Percentiles rank a stretch among this genome's conserved stretches.
Conservation (phyloP, 1,284 basidiomycete species). For the Schizophyllum commune region DNA sequence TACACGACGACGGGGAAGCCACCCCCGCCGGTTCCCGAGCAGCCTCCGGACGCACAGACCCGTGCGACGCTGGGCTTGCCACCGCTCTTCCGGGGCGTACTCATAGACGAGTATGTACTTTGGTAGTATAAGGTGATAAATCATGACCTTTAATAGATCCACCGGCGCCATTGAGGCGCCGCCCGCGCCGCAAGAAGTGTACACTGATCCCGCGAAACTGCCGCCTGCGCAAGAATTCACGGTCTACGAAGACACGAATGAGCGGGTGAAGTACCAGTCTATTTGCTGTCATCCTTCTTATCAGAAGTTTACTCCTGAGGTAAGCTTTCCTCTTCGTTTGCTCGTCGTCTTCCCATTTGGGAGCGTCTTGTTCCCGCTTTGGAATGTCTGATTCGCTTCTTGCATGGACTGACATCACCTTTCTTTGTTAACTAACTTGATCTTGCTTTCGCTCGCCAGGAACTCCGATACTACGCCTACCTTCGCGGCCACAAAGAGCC, state of each 20-base stretch:
- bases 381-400: too few relatives aligned
- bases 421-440: too few relatives aligned
- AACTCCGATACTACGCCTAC: slow-evolving; percentile 12
- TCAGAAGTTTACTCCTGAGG: neutral
- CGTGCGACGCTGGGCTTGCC: slow-evolving; percentile 10
- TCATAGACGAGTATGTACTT: neutral
- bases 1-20: slow-evolving; percentile 10
- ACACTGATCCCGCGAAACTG: slow-evolving; percentile 6
- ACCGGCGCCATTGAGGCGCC: neutral
- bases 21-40: slow-evolving; percentile 4
- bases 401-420: too few relatives aligned
- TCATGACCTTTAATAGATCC: too few relatives aligned
- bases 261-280: neutral
- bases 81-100: slow-evolving; percentile 6
- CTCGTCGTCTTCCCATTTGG: neutral
- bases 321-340: neutral
- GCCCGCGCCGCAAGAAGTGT: slow-evolving; percentile 1
- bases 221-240: slow-evolving; percentile 7
- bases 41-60: slow-evolving; percentile 5
- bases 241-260: neutral
- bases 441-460: slow-evolving; percentile 2
- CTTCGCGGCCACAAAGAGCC: slow-evolving; percentile 6
- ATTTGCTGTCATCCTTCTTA: neutral
- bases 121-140: neutral
- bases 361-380: too few relatives aligned